A percentile compares a stretch with the other conserved stretches of the same genome.
phyloP scores from a whole-genome alignment of 2,329 filamentous ascomycete species.

The Periglandula ipomoeae region DNA sequence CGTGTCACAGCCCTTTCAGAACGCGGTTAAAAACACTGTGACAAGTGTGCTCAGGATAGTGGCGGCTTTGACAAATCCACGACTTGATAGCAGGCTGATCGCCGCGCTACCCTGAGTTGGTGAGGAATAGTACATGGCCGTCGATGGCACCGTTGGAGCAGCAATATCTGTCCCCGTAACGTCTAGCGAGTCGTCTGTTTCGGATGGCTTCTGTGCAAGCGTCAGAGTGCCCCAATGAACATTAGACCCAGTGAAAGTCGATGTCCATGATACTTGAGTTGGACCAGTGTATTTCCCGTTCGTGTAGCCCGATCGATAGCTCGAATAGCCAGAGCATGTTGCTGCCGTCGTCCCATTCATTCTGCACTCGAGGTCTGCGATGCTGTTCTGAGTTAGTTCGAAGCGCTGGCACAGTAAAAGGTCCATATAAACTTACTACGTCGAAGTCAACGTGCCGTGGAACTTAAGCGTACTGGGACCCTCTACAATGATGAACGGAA shows the following conservation, averaged over 20 bases:
- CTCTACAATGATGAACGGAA: constrained; percentile 38
- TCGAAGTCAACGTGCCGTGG: constrained; percentile 32
- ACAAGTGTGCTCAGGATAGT: background rate
- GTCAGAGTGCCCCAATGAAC: constrained; percentile 38
- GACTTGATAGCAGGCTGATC: background rate
- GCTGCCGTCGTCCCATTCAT: constrained; percentile 33
- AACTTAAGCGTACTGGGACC: constrained; percentile 35
- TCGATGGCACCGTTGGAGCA: constrained; percentile 9
- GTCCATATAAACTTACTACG: constrained; percentile 29
- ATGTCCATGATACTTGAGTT: constrained; percentile 35
- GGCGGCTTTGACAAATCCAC: background rate
- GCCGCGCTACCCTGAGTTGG: constrained; percentile 4
- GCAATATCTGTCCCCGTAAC: constrained; percentile 13
- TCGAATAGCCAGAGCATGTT: constrained; percentile 40
- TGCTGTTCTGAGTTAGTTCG: constrained; percentile 20
- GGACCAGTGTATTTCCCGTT: constrained; percentile 31
- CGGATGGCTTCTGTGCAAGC: constrained; percentile 27
- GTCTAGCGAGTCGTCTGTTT: constrained; percentile 19
- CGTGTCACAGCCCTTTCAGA: too few relatives aligned
- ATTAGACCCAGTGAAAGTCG: constrained; percentile 30
- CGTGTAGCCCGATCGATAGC: constrained; percentile 29
- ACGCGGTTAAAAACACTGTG: background rate
- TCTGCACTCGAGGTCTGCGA: constrained; percentile 33
- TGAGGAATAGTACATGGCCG: constrained; percentile 7
- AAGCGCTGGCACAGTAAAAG: too few relatives aligned